A percentile compares a stretch with the other conserved stretches of the same genome.
These are phyloP conservation scores for Mycena leptocephala DNA, from an alignment of 768 basidiomycete species.

Conservation along the genomic window DNA sequence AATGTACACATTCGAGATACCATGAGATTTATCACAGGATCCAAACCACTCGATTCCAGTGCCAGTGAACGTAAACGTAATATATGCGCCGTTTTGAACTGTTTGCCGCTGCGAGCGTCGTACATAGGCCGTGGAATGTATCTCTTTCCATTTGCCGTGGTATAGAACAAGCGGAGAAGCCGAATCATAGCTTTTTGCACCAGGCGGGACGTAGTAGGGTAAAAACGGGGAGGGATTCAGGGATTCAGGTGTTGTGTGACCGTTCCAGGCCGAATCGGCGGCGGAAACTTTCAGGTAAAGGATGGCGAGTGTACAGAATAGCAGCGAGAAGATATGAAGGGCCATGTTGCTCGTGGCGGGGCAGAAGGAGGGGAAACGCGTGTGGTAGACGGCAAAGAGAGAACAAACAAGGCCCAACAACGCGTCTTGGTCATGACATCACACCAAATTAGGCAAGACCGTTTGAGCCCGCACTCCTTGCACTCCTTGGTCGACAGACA, in stretches of 20 bases:
- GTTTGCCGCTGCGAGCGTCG: conserved; percentile 69
- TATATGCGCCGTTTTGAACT: conserved; percentile 61
- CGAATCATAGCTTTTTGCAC: conserved; percentile 81
- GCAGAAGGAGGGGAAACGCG: background rate
- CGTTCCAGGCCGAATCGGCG: conserved; percentile 78
- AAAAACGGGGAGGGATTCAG: conserved; percentile 64
- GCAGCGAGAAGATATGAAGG: conserved; percentile 16
- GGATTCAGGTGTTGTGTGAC: conserved; percentile 69
- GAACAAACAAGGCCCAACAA: conserved; percentile 11
- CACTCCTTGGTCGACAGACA: no score
- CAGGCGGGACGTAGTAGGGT: conserved; percentile 83
- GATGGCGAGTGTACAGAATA: conserved; percentile 30
- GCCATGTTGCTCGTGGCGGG: conserved; percentile 24
- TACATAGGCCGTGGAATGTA: conserved; percentile 67
- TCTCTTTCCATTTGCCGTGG: conserved; percentile 71
- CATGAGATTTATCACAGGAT: conserved; percentile 67
- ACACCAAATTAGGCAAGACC: background rate
- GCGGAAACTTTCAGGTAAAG: conserved; percentile 29
- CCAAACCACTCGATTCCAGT: conserved; percentile 89
- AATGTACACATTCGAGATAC: conserved; percentile 70
- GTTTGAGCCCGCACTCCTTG: no score
- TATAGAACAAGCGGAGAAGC: conserved; percentile 78
- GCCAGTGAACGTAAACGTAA: conserved; percentile 76
- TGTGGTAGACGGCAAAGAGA: background rate
- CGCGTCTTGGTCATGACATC: no score